Conservation (phyloP, 106 monocot species). For the Gastrodia elata region DNA sequence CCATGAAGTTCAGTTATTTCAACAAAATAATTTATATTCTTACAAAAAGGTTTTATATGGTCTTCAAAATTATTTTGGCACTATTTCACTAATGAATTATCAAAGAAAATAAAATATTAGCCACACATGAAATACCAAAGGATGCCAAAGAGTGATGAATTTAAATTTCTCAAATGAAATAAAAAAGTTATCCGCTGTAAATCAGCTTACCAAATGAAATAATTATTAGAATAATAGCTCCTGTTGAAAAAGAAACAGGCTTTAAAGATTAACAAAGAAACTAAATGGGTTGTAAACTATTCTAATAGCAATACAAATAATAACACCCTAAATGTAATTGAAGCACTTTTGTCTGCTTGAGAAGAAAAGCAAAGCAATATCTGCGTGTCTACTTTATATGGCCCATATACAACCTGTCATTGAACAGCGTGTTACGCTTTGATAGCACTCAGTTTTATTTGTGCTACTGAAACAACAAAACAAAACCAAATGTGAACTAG, state of each 20-base stretch:
- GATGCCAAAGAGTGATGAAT: background rate
- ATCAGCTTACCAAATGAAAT: background rate
- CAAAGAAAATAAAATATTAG: background rate
- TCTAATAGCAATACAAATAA: background rate
- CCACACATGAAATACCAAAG: background rate
- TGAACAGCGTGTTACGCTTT: too few species aligned
- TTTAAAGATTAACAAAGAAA: too few species aligned
- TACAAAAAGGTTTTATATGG: background rate
- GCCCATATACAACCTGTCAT: too few species aligned
- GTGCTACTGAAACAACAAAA: too few species aligned
- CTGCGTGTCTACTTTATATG: too few species aligned
- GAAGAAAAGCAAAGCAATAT: too few species aligned
- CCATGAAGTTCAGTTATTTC: background rate
- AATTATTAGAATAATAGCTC: background rate
- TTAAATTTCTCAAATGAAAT: background rate
- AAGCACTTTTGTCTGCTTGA: too few species aligned
- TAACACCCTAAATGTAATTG: too few species aligned
- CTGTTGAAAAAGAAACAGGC: background rate
- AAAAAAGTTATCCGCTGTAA: background rate
- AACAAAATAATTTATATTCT: background rate
- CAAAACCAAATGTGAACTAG: too few species aligned
- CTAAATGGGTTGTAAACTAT: background rate
- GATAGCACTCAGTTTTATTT: too few species aligned
- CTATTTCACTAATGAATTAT: background rate
- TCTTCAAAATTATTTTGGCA: background rate